A percentile compares a stretch with the other conserved stretches of the same genome.
phyloP scores from a whole-genome alignment of 345 rosid genomes.

The Corymbia maculata region DNA sequence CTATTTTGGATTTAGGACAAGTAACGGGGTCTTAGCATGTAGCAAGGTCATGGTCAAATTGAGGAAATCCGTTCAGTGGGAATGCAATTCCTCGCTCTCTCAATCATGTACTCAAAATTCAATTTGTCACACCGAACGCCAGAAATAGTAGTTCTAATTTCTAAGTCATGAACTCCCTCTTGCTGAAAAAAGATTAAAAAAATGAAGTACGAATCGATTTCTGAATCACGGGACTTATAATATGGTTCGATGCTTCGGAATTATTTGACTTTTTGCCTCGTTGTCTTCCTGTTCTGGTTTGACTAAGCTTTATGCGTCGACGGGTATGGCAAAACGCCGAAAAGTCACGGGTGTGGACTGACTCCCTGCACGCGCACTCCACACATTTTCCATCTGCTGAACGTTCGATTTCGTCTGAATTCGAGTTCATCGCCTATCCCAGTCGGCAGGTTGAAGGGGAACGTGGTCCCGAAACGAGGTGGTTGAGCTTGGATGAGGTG shows the following conservation, averaged over 20 bases:
- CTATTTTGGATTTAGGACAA: too few species aligned
- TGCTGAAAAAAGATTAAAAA: too few species aligned
- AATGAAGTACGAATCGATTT: neutral
- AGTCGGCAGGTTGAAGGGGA: neutral
- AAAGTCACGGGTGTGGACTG: neutral
- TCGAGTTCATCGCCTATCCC: neutral
- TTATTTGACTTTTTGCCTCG: neutral
- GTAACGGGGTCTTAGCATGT: neutral
- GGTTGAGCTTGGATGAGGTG: accelerated
- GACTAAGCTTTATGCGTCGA: neutral
- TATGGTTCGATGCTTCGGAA: neutral
- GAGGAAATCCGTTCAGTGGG: neutral
- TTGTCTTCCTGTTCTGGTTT: neutral
- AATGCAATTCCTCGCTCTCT: neutral
- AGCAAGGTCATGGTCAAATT: neutral
- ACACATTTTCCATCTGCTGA: neutral
- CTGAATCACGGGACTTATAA: neutral
- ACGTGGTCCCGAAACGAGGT: neutral
- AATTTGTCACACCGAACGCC: neutral
- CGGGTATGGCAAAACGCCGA: neutral
- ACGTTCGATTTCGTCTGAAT: neutral
- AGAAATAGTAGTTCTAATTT: neutral
- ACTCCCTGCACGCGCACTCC: neutral
- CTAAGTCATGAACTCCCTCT: neutral
- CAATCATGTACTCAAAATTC: neutral